A percentile compares a stretch with the other conserved stretches of the same genome.
Conservation (phyloP, 2,329 filamentous ascomycete species). For the Claviceps arundinis region DNA sequence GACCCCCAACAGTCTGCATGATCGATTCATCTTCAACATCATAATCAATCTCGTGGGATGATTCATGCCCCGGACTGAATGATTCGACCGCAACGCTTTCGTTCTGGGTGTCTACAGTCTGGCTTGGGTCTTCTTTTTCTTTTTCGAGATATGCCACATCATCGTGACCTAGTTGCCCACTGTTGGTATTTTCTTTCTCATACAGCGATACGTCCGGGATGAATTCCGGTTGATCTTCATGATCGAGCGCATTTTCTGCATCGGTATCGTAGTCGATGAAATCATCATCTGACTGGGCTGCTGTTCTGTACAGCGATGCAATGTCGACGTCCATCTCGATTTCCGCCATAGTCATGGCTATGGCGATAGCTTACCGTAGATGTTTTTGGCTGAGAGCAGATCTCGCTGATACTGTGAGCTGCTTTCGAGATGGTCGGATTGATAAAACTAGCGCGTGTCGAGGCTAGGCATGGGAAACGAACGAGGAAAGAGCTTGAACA, state of each 20-base stretch:
- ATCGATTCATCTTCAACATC: conserved; percentile 15
- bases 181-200: not conserved
- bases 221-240: not conserved
- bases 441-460: not conserved
- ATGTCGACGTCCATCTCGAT: conserved; percentile 21
- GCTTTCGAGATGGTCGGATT: not conserved
- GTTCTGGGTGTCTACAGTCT: not conserved
- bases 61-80: conserved; percentile 1
- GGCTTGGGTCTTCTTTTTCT: not conserved
- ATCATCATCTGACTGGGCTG: conserved; percentile 18
- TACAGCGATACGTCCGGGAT: not conserved
- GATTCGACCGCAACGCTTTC: conserved; percentile 5
- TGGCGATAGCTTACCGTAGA: not conserved
- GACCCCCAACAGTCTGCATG: not conserved
- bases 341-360: conserved; percentile 13
- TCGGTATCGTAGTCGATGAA: conserved; percentile 26
- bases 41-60: conserved; percentile 24
- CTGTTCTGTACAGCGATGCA: conserved; percentile 12
- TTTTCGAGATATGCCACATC: conserved; percentile 6
- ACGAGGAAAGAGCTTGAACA: not conserved
- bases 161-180: conserved; percentile 6
- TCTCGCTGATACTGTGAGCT: not conserved
- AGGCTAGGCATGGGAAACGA: not conserved
- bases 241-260: conserved; percentile 2
- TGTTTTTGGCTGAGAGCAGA: not conserved